Conservation (phyloP, 2,329 filamentous ascomycete species). For the Ophidiomyces ophidiicola region DNA sequence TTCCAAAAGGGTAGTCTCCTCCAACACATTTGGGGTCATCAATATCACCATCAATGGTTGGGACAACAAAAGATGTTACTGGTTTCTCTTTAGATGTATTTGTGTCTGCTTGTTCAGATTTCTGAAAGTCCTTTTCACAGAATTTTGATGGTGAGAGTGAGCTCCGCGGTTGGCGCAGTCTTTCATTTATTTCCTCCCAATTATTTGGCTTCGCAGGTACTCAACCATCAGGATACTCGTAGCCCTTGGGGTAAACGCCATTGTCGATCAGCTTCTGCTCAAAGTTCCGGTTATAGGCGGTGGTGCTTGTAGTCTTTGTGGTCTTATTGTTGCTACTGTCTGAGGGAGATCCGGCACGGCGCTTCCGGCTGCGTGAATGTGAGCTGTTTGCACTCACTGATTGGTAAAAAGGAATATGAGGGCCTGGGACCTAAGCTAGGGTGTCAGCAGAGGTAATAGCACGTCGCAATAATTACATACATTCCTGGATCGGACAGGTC, state of each 20-base stretch:
- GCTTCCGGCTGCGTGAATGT: background rate
- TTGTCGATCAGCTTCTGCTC: slow-evolving; percentile 29
- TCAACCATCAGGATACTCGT: slow-evolving; percentile 19
- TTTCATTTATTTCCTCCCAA: slow-evolving; percentile 22
- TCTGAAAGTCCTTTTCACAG: slow-evolving; percentile 20
- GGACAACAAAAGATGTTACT: slow-evolving; percentile 25
- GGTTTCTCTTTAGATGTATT: no score
- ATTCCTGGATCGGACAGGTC: no score
- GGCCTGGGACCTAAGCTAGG: background rate
- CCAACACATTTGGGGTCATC: slow-evolving; percentile 17
- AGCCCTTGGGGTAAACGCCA: slow-evolving; percentile 22
- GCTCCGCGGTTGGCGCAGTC: slow-evolving; percentile 19
- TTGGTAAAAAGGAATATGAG: background rate
- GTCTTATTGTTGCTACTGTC: background rate
- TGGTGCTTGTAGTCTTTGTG: slow-evolving; percentile 12
- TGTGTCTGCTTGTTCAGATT: slow-evolving; percentile 22
- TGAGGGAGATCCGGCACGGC: slow-evolving; percentile 1
- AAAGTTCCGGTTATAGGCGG: slow-evolving; percentile 27
- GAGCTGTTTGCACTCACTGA: slow-evolving; percentile 1
- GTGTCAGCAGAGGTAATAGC: no score
- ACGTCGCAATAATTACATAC: no score
- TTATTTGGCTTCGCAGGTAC: slow-evolving; percentile 22
- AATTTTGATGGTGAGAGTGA: slow-evolving; percentile 31
- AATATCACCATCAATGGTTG: slow-evolving; percentile 21
- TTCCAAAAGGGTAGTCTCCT: slow-evolving; percentile 22